Evolutionary conservation across 495 filamentous ascomycete genomes (phyloP).

Genomic region (Talaromyces thailandensis): DNA sequence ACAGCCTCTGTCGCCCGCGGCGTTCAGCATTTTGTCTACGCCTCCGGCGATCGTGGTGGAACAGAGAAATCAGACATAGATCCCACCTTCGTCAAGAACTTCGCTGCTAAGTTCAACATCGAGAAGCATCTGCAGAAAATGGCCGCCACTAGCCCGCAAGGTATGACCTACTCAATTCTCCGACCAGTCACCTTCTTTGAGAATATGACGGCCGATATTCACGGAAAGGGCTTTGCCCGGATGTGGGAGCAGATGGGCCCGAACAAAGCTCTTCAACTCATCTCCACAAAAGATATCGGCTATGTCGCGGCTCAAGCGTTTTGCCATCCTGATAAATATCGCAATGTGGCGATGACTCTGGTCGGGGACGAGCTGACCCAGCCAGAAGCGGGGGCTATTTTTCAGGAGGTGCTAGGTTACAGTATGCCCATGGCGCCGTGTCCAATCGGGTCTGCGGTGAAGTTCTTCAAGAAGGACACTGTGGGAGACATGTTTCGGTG

Average conservation of each 20-base stretch:
- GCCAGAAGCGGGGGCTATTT: constrained; percentile 37
- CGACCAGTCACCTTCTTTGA: constrained; percentile 62
- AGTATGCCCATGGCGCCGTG: constrained; percentile 36
- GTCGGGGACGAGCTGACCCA: constrained; percentile 53
- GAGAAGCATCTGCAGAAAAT: constrained; percentile 49
- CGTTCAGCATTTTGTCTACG: constrained; percentile 58
- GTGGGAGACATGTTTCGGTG: constrained; percentile 53
- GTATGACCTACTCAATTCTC: constrained; percentile 53
- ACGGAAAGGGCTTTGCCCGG: constrained; percentile 50
- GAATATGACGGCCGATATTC: constrained; percentile 48
- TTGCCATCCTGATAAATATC: constrained; percentile 33
- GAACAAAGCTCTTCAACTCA: constrained; percentile 46
- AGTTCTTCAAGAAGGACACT: constrained; percentile 23
- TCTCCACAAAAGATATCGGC: constrained; percentile 55
- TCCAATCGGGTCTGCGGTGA: constrained; percentile 20
- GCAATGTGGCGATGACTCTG: constrained; percentile 37
- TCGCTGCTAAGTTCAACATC: constrained; percentile 53
- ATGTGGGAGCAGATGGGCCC: constrained; percentile 37
- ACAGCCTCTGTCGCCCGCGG: constrained; percentile 46
- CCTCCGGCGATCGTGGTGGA: constrained; percentile 59
- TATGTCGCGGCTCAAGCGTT: constrained; percentile 55
- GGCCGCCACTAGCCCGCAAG: constrained; percentile 13
- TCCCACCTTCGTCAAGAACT: constrained; percentile 54
- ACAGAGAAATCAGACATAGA: constrained; percentile 41
- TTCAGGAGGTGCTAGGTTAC: constrained; percentile 36